These are phyloP conservation scores for Irpex lacteus DNA, from an alignment of 1,284 basidiomycete genomes.

Conservation along the genomic window DNA sequence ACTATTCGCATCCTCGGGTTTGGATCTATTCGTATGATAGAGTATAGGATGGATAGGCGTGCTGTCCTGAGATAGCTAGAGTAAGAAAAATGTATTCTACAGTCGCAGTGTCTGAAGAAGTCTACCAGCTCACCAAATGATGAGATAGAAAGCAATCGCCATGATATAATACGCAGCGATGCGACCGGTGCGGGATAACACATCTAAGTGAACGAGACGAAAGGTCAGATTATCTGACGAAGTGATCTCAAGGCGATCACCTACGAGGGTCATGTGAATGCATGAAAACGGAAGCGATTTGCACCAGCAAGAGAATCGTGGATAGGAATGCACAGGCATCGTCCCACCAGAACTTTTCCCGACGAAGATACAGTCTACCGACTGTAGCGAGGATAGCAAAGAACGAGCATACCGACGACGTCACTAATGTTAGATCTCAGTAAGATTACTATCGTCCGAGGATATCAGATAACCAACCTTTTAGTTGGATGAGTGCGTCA, in stretches of 20 bases:
- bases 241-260: constrained; percentile 3
- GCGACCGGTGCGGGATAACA: constrained; percentile 23
- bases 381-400: constrained; percentile 35
- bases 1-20: constrained; percentile 11
- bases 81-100: not conserved
- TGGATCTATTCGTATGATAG: constrained; percentile 44
- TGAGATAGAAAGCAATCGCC: constrained; percentile 38
- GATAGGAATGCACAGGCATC: constrained; percentile 31
- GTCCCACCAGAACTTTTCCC: constrained; percentile 35
- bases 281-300: constrained; percentile 8
- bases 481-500: constrained; percentile 26
- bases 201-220: not conserved
- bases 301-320: constrained; percentile 20
- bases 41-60: constrained; percentile 44
- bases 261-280: constrained; percentile 6
- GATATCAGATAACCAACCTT: constrained; percentile 15
- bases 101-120: not conserved
- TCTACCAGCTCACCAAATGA: constrained; percentile 34
- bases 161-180: constrained; percentile 44
- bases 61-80: constrained; percentile 20
- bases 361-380: constrained; percentile 33
- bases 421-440: constrained; percentile 24
- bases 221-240: not conserved
- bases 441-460: not conserved
- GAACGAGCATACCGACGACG: constrained; percentile 29